Evolutionary conservation across 2,329 filamentous ascomycete species (phyloP), one percentile per base, ranked within the genome.

Genomic region (Beauveria australis): DNA sequence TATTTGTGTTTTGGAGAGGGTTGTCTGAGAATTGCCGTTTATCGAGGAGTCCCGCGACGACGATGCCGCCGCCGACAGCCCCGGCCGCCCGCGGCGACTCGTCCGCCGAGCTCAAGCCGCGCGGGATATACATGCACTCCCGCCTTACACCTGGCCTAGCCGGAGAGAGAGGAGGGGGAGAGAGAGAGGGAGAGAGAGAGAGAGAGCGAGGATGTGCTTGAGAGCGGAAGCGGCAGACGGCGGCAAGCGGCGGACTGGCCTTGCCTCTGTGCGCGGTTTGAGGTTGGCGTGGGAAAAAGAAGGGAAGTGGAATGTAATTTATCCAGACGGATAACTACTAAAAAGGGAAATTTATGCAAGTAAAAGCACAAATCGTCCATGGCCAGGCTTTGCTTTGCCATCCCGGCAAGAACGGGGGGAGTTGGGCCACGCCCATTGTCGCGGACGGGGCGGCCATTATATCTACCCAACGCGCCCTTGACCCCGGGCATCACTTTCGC

Each of bases 1-100:
- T 69, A 64, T 78, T 75, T 40, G 71, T 72, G 44, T 74, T 71
- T 18, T 72, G 66, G 51, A 66, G 60, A 1, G 66, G 58, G 60
- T 66, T 61, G 59, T 63, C 53, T 41, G 65, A 66, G 61, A 65
- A 65, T 22, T 67, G 63, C 14, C 66, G 62, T 26, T 30, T 44
- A 18, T 7, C 53, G 14, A 59, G 30, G 14, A 59, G 43, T 3
- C 40, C 4, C 3, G 22, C 37, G 22, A 52, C 16, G n/a, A 41
- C 22, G 7, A 26, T 18, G 26, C 5, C 9, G 12, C 9, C 10
- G 18, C 43, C 18, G 24, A 26, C 51, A n/a, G 33, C 37, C 22
- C 14, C 33, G 18, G 4, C 51, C 51, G 19, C 33, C 19, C 1
- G 22, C 22, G 19, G 19, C 51, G 53, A 16, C 6, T 28, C 18